phyloP scores from a whole-genome alignment of 495 filamentous ascomycete genomes.

The Venustampulla echinocandica region DNA sequence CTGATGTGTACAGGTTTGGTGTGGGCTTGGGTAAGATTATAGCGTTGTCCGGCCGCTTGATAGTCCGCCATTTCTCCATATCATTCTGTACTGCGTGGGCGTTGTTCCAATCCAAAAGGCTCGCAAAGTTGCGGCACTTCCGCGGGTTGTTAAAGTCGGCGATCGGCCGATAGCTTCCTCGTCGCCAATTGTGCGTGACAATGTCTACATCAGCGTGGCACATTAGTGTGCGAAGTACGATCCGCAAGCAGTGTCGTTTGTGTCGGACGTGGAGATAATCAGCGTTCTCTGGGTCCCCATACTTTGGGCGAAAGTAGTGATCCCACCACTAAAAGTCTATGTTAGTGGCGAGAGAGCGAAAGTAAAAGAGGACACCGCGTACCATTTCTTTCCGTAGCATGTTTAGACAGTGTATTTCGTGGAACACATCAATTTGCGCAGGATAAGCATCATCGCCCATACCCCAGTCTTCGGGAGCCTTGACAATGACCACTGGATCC shows the following conservation, averaged over 20 bases:
- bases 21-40: not conserved
- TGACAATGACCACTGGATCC: not conserved
- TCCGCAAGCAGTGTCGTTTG: slow-evolving; percentile 23
- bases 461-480: not conserved
- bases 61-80: not conserved
- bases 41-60: not conserved
- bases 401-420: slow-evolving; percentile 14
- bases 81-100: not conserved
- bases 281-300: not conserved
- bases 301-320: slow-evolving; percentile 5
- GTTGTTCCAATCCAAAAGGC: slow-evolving; percentile 13
- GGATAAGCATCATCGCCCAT: not conserved
- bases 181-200: slow-evolving; percentile 23
- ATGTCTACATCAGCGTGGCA: slow-evolving; percentile 25
- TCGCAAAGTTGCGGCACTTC: slow-evolving; percentile 20
- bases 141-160: slow-evolving; percentile 24
- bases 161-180: slow-evolving; percentile 11
- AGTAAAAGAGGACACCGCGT: not conserved
- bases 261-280: not conserved
- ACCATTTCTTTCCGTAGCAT: slow-evolving; percentile 9
- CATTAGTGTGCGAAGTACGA: slow-evolving; percentile 27
- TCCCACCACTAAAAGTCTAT: slow-evolving; percentile 1
- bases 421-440: slow-evolving; percentile 12
- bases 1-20: not conserved
- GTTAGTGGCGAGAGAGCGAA: not conserved